Evolutionary conservation across 257 asterid genomes (phyloP).

Genomic region (Ocimum tenuiflorum): DNA sequence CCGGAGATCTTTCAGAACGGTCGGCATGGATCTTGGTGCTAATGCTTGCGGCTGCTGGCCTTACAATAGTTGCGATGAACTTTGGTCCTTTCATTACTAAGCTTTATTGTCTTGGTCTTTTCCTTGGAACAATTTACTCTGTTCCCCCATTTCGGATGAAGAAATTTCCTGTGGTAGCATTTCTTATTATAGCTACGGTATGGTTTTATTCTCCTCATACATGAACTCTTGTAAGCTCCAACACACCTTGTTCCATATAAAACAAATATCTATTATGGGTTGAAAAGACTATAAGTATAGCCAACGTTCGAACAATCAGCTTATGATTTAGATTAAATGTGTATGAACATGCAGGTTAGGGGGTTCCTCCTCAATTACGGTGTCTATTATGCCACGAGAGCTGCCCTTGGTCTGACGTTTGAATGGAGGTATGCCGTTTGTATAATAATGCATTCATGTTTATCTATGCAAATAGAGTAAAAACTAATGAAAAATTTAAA

Average conservation of each 20-base stretch:
- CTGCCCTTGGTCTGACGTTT: slow-evolving; percentile 87
- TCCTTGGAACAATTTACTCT: slow-evolving; percentile 89
- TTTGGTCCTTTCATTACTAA: slow-evolving; percentile 83
- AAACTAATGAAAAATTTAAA: neutral
- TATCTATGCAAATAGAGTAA: neutral
- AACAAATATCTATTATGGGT: neutral
- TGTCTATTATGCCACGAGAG: slow-evolving; percentile 90
- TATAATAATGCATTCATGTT: neutral
- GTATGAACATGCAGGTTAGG: slow-evolving; percentile 55
- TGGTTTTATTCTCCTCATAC: slow-evolving; percentile 7
- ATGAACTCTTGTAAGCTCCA: neutral
- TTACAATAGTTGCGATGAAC: slow-evolving; percentile 67
- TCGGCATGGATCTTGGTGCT: slow-evolving; percentile 88
- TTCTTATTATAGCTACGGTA: slow-evolving; percentile 96
- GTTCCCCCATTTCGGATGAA: slow-evolving; percentile 98
- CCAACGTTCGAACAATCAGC: neutral
- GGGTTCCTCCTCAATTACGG: slow-evolving; percentile 96
- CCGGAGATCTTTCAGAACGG: slow-evolving; percentile 85
- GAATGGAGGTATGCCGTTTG: slow-evolving; percentile 71
- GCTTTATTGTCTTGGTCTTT: slow-evolving; percentile 88
- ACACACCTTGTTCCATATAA: neutral
- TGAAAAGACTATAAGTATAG: neutral
- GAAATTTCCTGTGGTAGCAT: slow-evolving; percentile 71
- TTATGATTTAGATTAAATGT: slow-evolving; percentile 4
- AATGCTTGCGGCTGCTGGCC: slow-evolving; percentile 62